phyloP scores from a whole-genome alignment of 2,329 filamentous ascomycete species.

The Helicocarpus griseus region DNA sequence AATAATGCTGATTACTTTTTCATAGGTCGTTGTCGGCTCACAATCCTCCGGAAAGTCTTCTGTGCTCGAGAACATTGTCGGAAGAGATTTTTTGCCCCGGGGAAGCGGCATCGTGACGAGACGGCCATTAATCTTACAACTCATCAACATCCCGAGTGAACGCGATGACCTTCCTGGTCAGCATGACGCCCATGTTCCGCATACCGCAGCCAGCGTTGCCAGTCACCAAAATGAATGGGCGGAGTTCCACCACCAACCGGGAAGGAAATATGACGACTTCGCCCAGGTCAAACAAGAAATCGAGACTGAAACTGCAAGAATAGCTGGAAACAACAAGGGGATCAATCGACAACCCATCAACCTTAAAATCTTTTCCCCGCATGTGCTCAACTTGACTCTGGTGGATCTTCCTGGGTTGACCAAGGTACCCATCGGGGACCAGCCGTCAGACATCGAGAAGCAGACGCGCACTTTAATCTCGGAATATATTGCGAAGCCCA shows the following conservation, averaged over 20 bases:
- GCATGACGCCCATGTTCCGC: conserved; percentile 58
- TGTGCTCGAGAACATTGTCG: conserved; percentile 97
- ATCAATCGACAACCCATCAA: conserved; percentile 98
- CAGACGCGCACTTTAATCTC: conserved; percentile 93
- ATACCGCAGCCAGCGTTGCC: conserved; percentile 65
- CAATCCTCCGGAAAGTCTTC: conserved; percentile 98
- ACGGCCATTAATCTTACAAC: conserved; percentile 86
- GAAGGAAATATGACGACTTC: conserved; percentile 84
- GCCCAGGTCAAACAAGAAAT: conserved; percentile 90
- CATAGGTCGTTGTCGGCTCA: conserved; percentile 90
- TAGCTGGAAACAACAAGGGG: conserved; percentile 94
- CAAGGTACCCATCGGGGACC: conserved; percentile 96
- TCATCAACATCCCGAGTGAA: conserved; percentile 84
- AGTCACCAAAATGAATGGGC: conserved; percentile 70
- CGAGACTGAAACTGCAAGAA: conserved; percentile 88
- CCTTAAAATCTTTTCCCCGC: conserved; percentile 94
- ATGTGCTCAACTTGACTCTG: conserved; percentile 90
- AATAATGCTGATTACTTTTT: conserved; percentile 4
- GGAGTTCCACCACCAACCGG: conserved; percentile 91
- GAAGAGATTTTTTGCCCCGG: conserved; percentile 89
- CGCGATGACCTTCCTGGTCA: conserved; percentile 58
- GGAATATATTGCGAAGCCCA: conserved; percentile 97
- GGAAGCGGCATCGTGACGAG: conserved; percentile 95
- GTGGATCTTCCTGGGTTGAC: conserved; percentile 94
- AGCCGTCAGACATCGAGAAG: conserved; percentile 96